Evolutionary conservation across 1,284 basidiomycete species (phyloP).

Genomic region (Thecaphora frezii): DNA sequence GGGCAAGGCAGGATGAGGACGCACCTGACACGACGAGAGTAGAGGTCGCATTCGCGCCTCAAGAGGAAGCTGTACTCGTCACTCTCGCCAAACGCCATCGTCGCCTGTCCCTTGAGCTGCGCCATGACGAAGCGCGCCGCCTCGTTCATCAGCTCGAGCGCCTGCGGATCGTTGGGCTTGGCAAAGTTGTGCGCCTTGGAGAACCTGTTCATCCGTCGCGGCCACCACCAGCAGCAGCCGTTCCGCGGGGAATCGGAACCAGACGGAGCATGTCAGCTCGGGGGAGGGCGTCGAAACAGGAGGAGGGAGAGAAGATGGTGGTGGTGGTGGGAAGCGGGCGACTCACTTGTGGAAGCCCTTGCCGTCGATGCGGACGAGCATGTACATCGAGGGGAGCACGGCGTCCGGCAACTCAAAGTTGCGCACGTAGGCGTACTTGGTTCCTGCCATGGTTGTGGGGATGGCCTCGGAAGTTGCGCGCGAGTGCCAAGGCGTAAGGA

Average conservation of each 20-base stretch:
- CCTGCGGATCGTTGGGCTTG: constrained; percentile 89
- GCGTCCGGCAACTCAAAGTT: constrained; percentile 86
- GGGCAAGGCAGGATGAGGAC: background rate
- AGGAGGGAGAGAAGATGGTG: constrained; percentile 61
- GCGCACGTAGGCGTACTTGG: constrained; percentile 86
- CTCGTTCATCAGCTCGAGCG: constrained; percentile 87
- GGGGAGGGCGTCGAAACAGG: background rate
- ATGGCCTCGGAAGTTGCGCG: too few species aligned
- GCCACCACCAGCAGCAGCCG: too few species aligned
- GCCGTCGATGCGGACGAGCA: constrained; percentile 87
- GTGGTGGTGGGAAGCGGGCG: constrained; percentile 73
- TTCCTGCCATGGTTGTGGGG: constrained; percentile 74
- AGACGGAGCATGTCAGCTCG: background rate
- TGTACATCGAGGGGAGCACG: constrained; percentile 79
- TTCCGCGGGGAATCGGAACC: background rate
- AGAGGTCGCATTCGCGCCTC: constrained; percentile 72
- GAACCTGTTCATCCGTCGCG: too few species aligned
- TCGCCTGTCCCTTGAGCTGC: constrained; percentile 47
- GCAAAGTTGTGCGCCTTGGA: constrained; percentile 77
- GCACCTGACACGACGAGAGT: constrained; percentile 69
- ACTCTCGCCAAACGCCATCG: constrained; percentile 82
- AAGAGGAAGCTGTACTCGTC: constrained; percentile 96
- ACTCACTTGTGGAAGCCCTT: constrained; percentile 86
- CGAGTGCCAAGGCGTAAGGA: too few species aligned
- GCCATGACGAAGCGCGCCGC: constrained; percentile 80